phyloP scores from a whole-genome alignment of 129 eudicot species.

The Dittrichia graveolens region DNA sequence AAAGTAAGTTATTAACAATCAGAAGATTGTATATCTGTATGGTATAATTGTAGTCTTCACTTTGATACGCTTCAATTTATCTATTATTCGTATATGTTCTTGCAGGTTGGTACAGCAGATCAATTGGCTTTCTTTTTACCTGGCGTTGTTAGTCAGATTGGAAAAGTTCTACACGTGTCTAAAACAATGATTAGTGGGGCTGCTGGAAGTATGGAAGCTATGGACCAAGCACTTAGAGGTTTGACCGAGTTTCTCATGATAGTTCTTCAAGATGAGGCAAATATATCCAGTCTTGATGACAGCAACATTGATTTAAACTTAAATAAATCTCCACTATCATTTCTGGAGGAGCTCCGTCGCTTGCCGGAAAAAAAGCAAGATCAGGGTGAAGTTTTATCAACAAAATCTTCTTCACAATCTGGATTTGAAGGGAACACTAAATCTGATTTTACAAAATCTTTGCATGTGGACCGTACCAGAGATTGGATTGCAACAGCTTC shows the following conservation, averaged over 20 bases:
- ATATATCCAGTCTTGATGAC: conserved; percentile 41
- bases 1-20: conserved; percentile 49
- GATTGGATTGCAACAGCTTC: conserved; percentile 76
- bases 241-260: conserved; percentile 80
- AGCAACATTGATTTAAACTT: conserved; percentile 27
- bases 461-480: conserved; percentile 75
- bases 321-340: conserved; percentile 51
- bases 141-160: conserved; percentile 84
- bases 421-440: no score
- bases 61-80: background rate
- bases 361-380: conserved; percentile 48
- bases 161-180: conserved; percentile 77
- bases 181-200: conserved; percentile 92
- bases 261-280: conserved; percentile 72
- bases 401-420: conserved; percentile 27
- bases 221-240: conserved; percentile 86
- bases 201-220: conserved; percentile 82
- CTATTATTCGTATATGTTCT: conserved; percentile 11
- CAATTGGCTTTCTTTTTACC: conserved; percentile 91
- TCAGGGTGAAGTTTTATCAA: conserved; percentile 30
- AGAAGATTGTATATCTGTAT: conserved; percentile 9
- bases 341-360: conserved; percentile 78
- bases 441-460: conserved; percentile 37
- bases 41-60: no score
- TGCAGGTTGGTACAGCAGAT: conserved; percentile 92